Base-by-base conservation (phyloP, 2,329 filamentous ascomycete genomes). In the Coniochaeta ligniaria region DNA sequence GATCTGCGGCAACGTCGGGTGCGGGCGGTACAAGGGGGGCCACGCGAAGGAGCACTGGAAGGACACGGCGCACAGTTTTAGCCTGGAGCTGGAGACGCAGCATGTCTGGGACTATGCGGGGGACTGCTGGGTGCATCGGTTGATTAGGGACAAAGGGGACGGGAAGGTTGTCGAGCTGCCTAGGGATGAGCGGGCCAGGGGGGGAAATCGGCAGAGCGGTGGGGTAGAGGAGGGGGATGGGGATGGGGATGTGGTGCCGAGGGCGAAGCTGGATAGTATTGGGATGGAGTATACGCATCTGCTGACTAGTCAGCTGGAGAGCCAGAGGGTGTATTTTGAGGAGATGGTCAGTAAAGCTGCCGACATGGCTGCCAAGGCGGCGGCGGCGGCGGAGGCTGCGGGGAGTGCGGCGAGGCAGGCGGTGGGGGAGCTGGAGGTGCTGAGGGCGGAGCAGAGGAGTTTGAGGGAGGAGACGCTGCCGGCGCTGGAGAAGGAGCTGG, bases 101-200 rank as follows among this genome's bases (percentile, higher is more conserved):
- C 89, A 96, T 67, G 93, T 99, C 1, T 99, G 95, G 95, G 95
- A 99, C 74, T 99, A 99, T 65, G 91, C 91, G 0, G 92, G 91
- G 5, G 95, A 99, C 70, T 90, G 89, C 70, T 99, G 96, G 81
- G 95, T 98, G 57, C 95, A 99, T 74, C 88, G 95, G 11, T 85
- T 98, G 58, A 96, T 99, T 60, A 90, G 96, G 65, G 92, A 92
- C 70, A 96, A 97, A 76, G 88, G 91, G 11, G 92, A 96, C 72
- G 91, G 91, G 26, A 96, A 96, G 73, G 82, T 96, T 3, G 90
- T 97, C 20, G 94, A 98, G 73, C 81, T 97, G n/a, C 91, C 92
- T 0, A 77, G 81, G 62, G 78, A 64, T 28, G 63, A 66, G 67
- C 54, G 68, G 69, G 47, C 67, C 71, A 43, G 45, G 41, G 41